Evolutionary conservation across 345 rosid genomes (phyloP), one percentile per base, ranked within the genome.

Genomic region (Gossypium mustelinum): DNA sequence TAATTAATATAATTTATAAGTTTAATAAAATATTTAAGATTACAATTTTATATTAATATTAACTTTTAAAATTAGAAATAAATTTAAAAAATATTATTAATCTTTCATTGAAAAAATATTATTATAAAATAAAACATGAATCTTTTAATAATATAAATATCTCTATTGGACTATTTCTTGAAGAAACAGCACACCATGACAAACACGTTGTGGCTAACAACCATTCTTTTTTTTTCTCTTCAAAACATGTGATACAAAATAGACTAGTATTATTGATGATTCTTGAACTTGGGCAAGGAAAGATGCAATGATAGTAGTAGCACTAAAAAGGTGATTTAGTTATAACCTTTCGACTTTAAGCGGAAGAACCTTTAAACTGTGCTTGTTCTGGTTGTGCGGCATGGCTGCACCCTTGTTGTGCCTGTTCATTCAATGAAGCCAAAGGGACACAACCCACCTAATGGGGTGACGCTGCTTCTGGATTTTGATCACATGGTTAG

Each of bases 401-500:
- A 44, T 44, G 52, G 12, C 9, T n/a, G 27, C 39, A 22, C 44
- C 52, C 52, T 44, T n/a, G 3, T 18, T 64, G 17, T n/a, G 48
- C 7, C 69, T n/a, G 51, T 64, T 39, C 68, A 41, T n/a, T 41
- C 51, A 7, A 55, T 55, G n/a, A 64, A 10, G 7, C 7, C 4
- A 60, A 60, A 64, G 2, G n/a, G 11, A 41, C 34, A 29, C 5
- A 27, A 27, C 34, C 34, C 34, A 29, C 34, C 34, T 29, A 29
- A 29, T 29, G 5, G 34, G 5, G 4, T 29, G 34, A 29, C 5
- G 0, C 34, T 29, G 34, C 34, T 3, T 29, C 34, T 29, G 14
- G 88, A 77, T 10, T 78, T 82, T 12, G 87, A 82, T 74, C 85
- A 83, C 68, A 87, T 85, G 84, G 79, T 47, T 80, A 47, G 73